Conservation (phyloP, 768 basidiomycete species). For the Nevesoporus exiguus region DNA sequence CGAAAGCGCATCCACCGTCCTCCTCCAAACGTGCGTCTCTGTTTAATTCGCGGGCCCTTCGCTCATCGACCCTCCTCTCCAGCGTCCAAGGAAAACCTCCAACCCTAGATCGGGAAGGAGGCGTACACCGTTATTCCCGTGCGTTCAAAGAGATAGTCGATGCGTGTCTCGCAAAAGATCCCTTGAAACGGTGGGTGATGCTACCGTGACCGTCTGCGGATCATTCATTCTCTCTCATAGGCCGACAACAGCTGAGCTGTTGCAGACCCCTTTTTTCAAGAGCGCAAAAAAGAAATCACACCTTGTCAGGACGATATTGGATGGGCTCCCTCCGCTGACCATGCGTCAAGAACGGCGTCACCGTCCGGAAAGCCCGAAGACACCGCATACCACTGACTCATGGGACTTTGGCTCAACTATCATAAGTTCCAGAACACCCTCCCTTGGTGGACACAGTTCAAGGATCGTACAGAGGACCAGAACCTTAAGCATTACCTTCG, state of each 20-base stretch:
- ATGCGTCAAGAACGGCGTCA: conserved; percentile 68
- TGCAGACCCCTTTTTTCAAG: conserved; percentile 78
- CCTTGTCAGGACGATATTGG: conserved; percentile 73
- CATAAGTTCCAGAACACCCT: conserved; percentile 33
- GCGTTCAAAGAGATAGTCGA: conserved; percentile 82
- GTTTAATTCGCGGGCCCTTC: not conserved
- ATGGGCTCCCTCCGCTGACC: conserved; percentile 68
- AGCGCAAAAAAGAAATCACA: conserved; percentile 73
- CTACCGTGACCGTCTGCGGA: not conserved
- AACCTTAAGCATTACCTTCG: conserved; percentile 4
- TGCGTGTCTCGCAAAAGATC: conserved; percentile 82
- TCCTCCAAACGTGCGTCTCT: conserved; percentile 65
- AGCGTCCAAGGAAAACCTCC: conserved; percentile 80
- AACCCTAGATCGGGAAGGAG: conserved; percentile 67
- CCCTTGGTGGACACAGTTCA: conserved; percentile 5
- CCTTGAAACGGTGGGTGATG: conserved; percentile 56
- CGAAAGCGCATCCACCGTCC: conserved; percentile 67
- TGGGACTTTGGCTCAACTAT: conserved; percentile 70
- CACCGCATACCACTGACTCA: conserved; percentile 60
- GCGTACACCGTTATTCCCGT: conserved; percentile 71
- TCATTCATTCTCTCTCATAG: conserved; percentile 35
- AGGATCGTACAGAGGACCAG: conserved; percentile 3
- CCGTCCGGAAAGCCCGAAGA: conserved; percentile 35
- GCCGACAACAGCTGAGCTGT: conserved; percentile 74
- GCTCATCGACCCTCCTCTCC: conserved; percentile 1